phyloP scores from a whole-genome alignment of 78 protist genomes.

The Goniomonas avonlea region DNA sequence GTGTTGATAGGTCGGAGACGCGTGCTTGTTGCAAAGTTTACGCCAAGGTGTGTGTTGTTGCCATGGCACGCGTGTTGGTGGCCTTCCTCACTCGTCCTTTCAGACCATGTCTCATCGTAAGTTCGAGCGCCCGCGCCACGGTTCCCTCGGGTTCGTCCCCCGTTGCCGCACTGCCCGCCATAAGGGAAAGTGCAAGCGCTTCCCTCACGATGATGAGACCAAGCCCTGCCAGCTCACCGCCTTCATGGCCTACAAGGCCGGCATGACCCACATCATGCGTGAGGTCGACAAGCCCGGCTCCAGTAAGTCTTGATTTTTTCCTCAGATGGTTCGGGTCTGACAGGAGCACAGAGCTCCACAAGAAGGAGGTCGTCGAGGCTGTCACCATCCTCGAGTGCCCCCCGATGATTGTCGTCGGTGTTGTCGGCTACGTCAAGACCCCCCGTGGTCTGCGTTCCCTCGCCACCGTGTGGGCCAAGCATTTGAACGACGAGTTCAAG shows the following conservation, averaged over 20 bases:
- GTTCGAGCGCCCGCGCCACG: slow-evolving; percentile 77
- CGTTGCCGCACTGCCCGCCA: slow-evolving; percentile 86
- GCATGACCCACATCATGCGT: slow-evolving; percentile 99
- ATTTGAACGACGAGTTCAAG: slow-evolving; percentile 69
- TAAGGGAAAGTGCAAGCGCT: slow-evolving; percentile 81
- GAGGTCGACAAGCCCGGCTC: slow-evolving; percentile 92
- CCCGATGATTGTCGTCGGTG: slow-evolving; percentile 96
- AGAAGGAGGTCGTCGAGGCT: slow-evolving; percentile 98
- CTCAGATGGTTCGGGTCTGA: too few species aligned
- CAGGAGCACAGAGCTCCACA: slow-evolving; percentile 73
- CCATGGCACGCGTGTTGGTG: too few species aligned
- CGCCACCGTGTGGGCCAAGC: slow-evolving; percentile 97
- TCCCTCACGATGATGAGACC: slow-evolving; percentile 95
- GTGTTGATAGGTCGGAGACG: too few species aligned
- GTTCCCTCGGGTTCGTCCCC: slow-evolving; percentile 98
- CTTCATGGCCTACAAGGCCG: slow-evolving; percentile 99
- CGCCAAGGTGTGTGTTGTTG: too few species aligned
- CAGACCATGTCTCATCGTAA: background rate
- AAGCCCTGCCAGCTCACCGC: slow-evolving; percentile 92
- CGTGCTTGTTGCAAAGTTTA: background rate
- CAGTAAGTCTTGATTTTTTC: too few species aligned
- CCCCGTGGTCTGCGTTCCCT: slow-evolving; percentile 89
- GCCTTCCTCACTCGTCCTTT: background rate
- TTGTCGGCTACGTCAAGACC: slow-evolving; percentile 97
- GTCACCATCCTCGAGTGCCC: slow-evolving; percentile 99